Base-by-base conservation (phyloP, 1,284 basidiomycete species). In the Fomitopsis palustris region DNA sequence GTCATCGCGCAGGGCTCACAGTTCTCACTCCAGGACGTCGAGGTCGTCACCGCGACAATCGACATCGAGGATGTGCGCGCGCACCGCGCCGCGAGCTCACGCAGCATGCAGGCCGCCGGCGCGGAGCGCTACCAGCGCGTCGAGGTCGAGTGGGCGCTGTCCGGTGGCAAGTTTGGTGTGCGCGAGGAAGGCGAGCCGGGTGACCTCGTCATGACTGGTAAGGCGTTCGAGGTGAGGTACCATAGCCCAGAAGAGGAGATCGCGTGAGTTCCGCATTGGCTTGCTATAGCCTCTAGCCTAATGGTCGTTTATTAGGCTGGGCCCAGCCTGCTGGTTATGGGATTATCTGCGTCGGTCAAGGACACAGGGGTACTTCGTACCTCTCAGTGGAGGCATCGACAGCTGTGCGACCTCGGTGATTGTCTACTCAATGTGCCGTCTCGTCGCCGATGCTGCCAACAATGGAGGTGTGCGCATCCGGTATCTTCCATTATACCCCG, bases 241-340 rank as follows among this genome's bases (percentile, higher is more conserved):
- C 95, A 98, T 72, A 81, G 70, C 10, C 94, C 96, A 0, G 95
- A 98, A 73, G 96, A 98, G 73, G 97, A 99, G 76, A 98, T 99
- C 63, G 96, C 96, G 93, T 96, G 66, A 69, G 93, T 83, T 7
- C 35, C 8, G 19, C 21, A 7, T 37, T 45, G 54, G 47, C 31
- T 29, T 56, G 4, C 25, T 27, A 16, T n/a, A 17, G 37, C 33
- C 37, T 42, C n/a, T n/a, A n/a, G n/a, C n/a, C n/a, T n/a, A n/a
- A n/a, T n/a, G n/a, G n/a, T n/a, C n/a, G n/a, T n/a, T n/a, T n/a
- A n/a, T n/a, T 65, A 97, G 95, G 2, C 79, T 98, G 2, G 97
- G 96, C 5, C 96, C 96, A 1, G 97, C 96, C 4, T 99, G 96
- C 72, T 99, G 96, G 96, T 81, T 99, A 8, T 99, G 96, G 97